These are phyloP conservation scores for Lepiota subincarnata DNA, from an alignment of 768 basidiomycete genomes.

Conservation along the genomic window DNA sequence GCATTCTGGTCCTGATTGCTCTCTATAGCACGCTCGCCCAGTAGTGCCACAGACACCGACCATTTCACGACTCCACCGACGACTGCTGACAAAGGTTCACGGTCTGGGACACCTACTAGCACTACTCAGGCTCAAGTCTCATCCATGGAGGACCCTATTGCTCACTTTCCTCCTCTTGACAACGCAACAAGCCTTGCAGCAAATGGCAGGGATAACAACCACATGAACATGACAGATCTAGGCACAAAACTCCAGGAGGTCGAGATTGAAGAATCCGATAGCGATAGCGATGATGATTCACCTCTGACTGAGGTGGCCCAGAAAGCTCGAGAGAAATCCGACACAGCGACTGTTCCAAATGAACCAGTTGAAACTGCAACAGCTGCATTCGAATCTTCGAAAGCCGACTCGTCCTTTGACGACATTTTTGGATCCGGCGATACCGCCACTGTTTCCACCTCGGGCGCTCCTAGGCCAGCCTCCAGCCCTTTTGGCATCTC, in stretches of 20 bases:
- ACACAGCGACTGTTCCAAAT: conserved; percentile 13
- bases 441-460: conserved; percentile 16
- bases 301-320: conserved; percentile 31
- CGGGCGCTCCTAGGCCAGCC: conserved; percentile 17
- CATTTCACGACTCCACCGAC: conserved; percentile 60
- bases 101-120: conserved; percentile 14
- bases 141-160: conserved; percentile 26
- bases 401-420: conserved; percentile 39
- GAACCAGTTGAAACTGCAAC: conserved; percentile 15
- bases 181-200: conserved; percentile 15
- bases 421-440: conserved; percentile 45
- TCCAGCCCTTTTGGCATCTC: conserved; percentile 11
- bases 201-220: neutral
- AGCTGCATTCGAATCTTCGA: neutral
- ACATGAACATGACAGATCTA: conserved; percentile 11
- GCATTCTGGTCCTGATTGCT: neutral
- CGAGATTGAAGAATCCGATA: conserved; percentile 48
- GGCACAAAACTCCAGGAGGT: conserved; percentile 47
- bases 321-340: conserved; percentile 1
- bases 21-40: conserved; percentile 22
- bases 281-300: conserved; percentile 38
- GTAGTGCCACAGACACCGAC: conserved; percentile 38
- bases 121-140: conserved; percentile 30
- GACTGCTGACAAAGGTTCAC: conserved; percentile 24
- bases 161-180: conserved; percentile 14